Evolutionary conservation across 495 filamentous ascomycete genomes (phyloP).

Genomic region (Neurospora africana): DNA sequence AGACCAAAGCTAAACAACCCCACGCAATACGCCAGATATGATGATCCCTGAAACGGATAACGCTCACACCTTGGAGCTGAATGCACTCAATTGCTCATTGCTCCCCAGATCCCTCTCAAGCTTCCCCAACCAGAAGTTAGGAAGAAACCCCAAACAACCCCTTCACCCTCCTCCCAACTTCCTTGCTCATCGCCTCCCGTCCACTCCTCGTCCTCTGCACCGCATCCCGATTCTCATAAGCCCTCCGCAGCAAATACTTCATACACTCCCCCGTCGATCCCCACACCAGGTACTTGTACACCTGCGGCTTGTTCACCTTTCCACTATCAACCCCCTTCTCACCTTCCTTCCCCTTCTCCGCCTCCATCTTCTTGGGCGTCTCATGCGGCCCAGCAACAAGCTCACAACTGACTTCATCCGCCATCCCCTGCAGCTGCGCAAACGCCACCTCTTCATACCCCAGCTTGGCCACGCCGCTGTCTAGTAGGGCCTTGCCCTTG

Average conservation of each 20-base stretch:
- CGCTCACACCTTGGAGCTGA: too few species aligned
- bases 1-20: neutral
- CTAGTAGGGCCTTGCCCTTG: constrained; percentile 46
- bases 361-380: constrained; percentile 14
- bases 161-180: constrained; percentile 55
- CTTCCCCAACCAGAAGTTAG: neutral
- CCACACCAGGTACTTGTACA: constrained; percentile 89
- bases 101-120: too few species aligned
- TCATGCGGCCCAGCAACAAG: constrained; percentile 44
- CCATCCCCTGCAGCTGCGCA: constrained; percentile 94
- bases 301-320: constrained; percentile 41
- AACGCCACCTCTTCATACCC: constrained; percentile 57
- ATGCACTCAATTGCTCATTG: too few species aligned
- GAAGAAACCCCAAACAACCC: constrained; percentile 28
- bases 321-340: neutral
- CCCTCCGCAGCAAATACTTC: constrained; percentile 78
- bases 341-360: neutral
- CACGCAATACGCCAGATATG: neutral
- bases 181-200: constrained; percentile 58
- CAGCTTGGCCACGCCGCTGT: constrained; percentile 9
- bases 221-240: constrained; percentile 87
- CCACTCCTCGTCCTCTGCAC: constrained; percentile 67
- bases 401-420: constrained; percentile 84
- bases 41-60: neutral
- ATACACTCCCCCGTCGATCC: constrained; percentile 86